Conservation (phyloP, 2,329 filamentous ascomycete species). For the Neofusicoccum laricinum region DNA sequence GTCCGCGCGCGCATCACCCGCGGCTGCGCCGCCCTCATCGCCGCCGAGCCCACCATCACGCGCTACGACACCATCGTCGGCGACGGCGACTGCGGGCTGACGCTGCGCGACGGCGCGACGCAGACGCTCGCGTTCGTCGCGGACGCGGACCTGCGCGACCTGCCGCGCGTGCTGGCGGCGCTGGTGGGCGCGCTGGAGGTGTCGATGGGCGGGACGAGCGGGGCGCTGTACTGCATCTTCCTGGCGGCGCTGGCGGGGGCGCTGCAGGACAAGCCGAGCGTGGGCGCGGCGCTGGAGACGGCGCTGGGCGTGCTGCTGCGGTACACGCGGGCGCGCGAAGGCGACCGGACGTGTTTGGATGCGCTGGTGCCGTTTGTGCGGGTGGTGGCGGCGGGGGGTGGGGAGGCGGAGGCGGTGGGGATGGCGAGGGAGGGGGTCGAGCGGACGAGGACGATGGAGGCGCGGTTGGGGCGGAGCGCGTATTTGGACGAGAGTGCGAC, state of each 20-base stretch:
- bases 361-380: conserved; percentile 80
- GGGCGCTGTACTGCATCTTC: conserved; percentile 76
- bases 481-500: conserved; percentile 68
- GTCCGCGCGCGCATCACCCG: conserved; percentile 27
- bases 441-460: conserved; percentile 80
- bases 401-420: conserved; percentile 66
- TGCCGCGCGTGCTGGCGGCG: conserved; percentile 51
- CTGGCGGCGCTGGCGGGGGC: conserved; percentile 64
- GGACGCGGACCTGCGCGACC: conserved; percentile 44
- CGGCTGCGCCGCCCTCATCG: conserved; percentile 43
- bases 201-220: conserved; percentile 67
- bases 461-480: conserved; percentile 73
- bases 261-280: conserved; percentile 48
- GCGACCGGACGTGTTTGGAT: conserved; percentile 84
- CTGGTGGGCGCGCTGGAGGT: conserved; percentile 59
- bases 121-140: conserved; percentile 32
- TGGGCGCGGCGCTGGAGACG: conserved; percentile 37
- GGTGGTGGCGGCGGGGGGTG: conserved; percentile 55
- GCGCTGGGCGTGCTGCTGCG: conserved; percentile 37
- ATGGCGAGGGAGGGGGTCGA: conserved; percentile 71
- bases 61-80: conserved; percentile 72
- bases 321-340: conserved; percentile 79
- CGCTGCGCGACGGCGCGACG: conserved; percentile 57
- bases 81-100: conserved; percentile 77
- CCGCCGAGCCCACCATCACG: conserved; percentile 59